These are phyloP conservation scores for Metschnikowia similis DNA, from an alignment of 805 yeast genomes.

Conservation along the genomic window DNA sequence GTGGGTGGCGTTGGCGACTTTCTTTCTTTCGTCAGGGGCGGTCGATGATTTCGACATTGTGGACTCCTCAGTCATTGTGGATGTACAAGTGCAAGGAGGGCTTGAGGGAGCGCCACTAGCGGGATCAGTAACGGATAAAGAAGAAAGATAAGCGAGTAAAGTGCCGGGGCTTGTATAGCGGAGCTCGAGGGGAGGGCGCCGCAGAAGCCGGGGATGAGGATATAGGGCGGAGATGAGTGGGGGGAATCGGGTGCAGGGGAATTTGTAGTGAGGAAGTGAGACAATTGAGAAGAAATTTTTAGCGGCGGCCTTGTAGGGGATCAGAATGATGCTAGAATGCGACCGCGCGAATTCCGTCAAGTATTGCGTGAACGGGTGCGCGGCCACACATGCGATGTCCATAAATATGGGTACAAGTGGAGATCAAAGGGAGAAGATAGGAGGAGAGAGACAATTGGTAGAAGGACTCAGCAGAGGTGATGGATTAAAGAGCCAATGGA, in stretches of 20 bases:
- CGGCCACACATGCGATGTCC: background rate
- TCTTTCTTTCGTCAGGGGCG: background rate
- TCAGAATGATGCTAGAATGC: conserved; percentile 1
- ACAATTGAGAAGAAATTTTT: conserved; percentile 3
- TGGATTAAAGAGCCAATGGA: no score
- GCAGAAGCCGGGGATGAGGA: background rate
- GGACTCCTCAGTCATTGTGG: background rate
- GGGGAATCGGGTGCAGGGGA: conserved; percentile 2
- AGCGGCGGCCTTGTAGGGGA: conserved; percentile 5
- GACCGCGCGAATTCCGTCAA: background rate
- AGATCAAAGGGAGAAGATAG: no score
- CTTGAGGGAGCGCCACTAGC: no score
- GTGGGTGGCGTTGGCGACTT: background rate
- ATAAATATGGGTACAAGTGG: no score
- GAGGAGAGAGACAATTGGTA: no score
- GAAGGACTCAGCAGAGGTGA: no score
- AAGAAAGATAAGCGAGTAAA: no score
- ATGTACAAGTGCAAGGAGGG: background rate
- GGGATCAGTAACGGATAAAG: no score
- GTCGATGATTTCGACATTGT: background rate
- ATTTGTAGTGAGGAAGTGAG: conserved; percentile 2
- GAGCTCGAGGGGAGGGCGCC: background rate
- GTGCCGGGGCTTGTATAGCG: background rate
- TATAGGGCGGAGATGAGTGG: background rate
- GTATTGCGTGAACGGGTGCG: background rate